Evolutionary conservation across 2,329 filamentous ascomycete genomes (phyloP).

Genomic region (Apiospora hydei): DNA sequence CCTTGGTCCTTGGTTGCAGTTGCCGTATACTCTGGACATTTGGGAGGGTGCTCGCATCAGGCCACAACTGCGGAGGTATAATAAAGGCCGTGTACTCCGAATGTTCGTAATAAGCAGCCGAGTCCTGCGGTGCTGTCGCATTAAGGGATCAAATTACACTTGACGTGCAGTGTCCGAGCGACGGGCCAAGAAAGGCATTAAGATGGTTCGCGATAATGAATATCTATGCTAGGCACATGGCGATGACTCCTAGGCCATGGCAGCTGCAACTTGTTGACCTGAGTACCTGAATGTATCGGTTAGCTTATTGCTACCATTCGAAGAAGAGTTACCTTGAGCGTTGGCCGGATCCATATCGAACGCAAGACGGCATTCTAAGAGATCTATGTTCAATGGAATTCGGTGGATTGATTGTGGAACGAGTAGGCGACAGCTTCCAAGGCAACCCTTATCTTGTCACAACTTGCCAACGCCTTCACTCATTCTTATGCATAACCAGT

Average conservation of each 20-base stretch:
- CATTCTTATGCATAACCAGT: background rate
- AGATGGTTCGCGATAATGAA: slow-evolving; percentile 3
- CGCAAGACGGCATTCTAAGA: background rate
- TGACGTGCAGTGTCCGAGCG: slow-evolving; percentile 5
- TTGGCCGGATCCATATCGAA: background rate
- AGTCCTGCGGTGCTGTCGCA: background rate
- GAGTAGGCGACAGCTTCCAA: background rate
- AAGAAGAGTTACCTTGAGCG: background rate
- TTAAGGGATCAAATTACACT: background rate
- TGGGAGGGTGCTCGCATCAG: background rate
- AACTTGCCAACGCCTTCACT: background rate
- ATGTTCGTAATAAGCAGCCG: background rate
- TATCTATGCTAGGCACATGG: slow-evolving; percentile 18
- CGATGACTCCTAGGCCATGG: background rate
- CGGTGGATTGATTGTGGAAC: background rate
- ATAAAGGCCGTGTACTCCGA: background rate
- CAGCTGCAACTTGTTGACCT: background rate
- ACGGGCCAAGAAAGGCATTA: background rate
- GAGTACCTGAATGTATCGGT: background rate
- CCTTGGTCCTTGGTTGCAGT: background rate
- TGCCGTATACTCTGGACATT: background rate
- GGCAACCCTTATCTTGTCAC: background rate
- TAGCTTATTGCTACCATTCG: background rate
- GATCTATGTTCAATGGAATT: background rate
- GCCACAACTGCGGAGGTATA: background rate